Evolutionary conservation across 208 protist genomes (phyloP), one percentile per base, ranked within the genome.

Genomic region (Trypanosoma scelopori): DNA sequence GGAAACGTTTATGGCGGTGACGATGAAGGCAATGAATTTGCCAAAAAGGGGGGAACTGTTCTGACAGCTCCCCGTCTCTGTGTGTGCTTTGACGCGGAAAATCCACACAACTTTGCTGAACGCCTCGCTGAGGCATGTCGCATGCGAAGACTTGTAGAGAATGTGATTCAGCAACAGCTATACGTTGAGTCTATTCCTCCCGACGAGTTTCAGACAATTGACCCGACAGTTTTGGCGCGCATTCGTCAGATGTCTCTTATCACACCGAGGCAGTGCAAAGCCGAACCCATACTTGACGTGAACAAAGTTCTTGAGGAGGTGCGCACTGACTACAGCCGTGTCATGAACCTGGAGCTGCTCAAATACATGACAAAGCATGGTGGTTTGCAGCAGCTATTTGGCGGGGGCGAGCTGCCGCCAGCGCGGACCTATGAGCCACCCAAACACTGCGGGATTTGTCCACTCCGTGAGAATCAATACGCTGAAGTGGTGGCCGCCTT

Each of bases 131-230:
- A 76, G 13, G 97, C 97, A 0, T 89, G 93, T 75, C 56, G 57
- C 5, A 71, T 78, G 6, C 82, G 96, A 27, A 68, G 71, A 22
- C 23, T 76, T 0, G 89, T 94, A 9, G 93, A 97, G 62, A 85
- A 76, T 23, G 53, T 91, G 12, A 66, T 98, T 50, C 84, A 84
- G 39, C 68, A 91, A 59, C 76, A 98, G 62, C 76, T 98, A 43
- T 98, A 88, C 74, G 82, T 98, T 15, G 95, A 98, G 49, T 91
- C 80, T 61, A 98, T 99, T 72, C 97, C 97, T 2, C 77, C 81
- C 9, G 97, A 98, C 65, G 89, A 96, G 67, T 95, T 88, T 74
- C 81, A 91, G 51, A 64, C 65, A 1, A 68, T 96, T 18, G 85
- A 94, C 52, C 75, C 85, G 0, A 56, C 67, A 16, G 88, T 87